Percentiles rank a stretch among this genome's conserved stretches.
phyloP scores from a whole-genome alignment of 2,329 filamentous ascomycete genomes.

The Colletotrichum lindemuthianum region DNA sequence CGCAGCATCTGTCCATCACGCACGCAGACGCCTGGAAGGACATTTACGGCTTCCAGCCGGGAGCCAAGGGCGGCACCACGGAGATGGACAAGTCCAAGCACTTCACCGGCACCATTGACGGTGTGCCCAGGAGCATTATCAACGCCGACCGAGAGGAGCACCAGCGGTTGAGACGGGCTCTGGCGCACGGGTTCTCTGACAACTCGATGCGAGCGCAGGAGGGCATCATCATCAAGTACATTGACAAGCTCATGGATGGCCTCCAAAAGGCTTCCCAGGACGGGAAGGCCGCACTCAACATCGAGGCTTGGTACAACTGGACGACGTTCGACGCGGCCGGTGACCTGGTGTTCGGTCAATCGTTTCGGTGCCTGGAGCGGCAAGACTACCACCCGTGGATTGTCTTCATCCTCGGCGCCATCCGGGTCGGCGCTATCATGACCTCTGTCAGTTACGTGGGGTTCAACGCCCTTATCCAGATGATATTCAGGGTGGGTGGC shows the following conservation, averaged over 20 bases:
- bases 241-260: constrained; percentile 38
- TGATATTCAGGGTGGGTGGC: constrained; percentile 12
- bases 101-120: background rate
- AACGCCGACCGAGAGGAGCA: constrained; percentile 37
- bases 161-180: constrained; percentile 37
- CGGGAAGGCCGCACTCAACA: background rate
- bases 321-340: constrained; percentile 37
- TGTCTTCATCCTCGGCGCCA: constrained; percentile 36
- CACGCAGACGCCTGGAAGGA: constrained; percentile 49
- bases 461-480: background rate
- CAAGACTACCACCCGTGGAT: constrained; percentile 42
- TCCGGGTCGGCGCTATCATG: constrained; percentile 15
- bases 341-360: constrained; percentile 43
- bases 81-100: constrained; percentile 19
- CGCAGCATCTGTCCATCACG: constrained; percentile 51
- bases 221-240: constrained; percentile 40
- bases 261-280: background rate
- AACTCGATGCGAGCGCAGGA: constrained; percentile 45
- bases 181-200: constrained; percentile 45
- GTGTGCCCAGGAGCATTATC: constrained; percentile 4
- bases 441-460: constrained; percentile 17
- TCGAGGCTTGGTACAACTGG: constrained; percentile 26
- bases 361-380: constrained; percentile 41
- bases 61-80: background rate
- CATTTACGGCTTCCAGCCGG: constrained; percentile 47